Percentiles rank a stretch among this genome's conserved stretches.
Conservation (phyloP, 345 rosid genomes). For the Adansonia digitata region DNA sequence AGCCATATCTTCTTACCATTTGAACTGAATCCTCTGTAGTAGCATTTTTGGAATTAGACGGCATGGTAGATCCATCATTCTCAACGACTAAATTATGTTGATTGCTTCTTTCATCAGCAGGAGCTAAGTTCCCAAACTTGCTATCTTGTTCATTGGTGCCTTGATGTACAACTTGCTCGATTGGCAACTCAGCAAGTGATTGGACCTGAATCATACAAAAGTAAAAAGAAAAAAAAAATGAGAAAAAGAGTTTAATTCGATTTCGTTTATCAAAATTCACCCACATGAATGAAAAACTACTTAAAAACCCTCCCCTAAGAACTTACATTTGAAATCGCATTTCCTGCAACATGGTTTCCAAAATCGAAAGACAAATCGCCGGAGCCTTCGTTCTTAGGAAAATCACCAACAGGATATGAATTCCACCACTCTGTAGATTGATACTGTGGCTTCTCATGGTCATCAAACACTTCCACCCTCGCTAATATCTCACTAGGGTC, state of each 20-base stretch:
- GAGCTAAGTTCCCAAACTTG: neutral
- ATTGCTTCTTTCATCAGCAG: slow-evolving; percentile 6
- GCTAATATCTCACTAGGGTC: slow-evolving; percentile 7
- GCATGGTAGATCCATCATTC: neutral
- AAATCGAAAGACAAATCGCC: neutral
- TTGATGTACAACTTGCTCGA: neutral
- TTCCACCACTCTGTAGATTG: neutral
- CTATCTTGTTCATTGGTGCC: neutral
- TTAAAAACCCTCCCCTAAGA: neutral
- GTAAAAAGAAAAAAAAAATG: too few species aligned
- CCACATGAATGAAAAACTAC: neutral
- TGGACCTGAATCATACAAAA: slow-evolving; percentile 2
- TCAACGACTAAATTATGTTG: neutral
- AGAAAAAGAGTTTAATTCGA: neutral
- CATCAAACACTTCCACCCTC: neutral
- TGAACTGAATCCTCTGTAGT: neutral
- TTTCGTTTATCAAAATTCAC: neutral
- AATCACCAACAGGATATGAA: neutral
- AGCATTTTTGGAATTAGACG: neutral
- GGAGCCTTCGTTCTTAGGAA: neutral
- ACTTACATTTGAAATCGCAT: slow-evolving; percentile 10
- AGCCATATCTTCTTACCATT: slow-evolving; percentile 6
- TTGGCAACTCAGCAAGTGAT: neutral
- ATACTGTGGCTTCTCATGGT: neutral
- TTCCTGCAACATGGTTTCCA: neutral